A percentile compares a stretch with the other conserved stretches of the same genome.
Conservation (phyloP, 345 rosid genomes). For the Ceriops decandra region DNA sequence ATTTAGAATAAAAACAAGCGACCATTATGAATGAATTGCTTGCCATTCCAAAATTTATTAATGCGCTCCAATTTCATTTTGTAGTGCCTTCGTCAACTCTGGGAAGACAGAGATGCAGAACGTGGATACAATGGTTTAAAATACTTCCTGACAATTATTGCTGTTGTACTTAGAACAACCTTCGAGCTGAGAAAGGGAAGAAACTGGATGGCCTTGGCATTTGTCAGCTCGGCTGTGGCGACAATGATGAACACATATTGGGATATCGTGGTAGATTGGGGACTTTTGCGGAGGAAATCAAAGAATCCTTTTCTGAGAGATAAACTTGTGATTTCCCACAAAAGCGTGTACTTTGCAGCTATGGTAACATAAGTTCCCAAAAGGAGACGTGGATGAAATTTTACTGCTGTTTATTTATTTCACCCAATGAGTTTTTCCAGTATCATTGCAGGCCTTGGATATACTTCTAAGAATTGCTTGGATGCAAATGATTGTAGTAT, state of each 20-base stretch:
- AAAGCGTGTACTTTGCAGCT: slow-evolving; percentile 59
- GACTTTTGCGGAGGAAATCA: slow-evolving; percentile 61
- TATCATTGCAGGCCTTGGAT: slow-evolving; percentile 41
- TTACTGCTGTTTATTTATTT: not conserved
- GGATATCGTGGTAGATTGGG: slow-evolving; percentile 77
- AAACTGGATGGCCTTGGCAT: slow-evolving; percentile 56
- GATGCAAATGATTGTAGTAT: slow-evolving; percentile 63
- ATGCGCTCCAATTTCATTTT: not conserved
- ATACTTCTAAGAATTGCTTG: slow-evolving; percentile 54
- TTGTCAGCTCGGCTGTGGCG: slow-evolving; percentile 57
- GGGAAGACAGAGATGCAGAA: slow-evolving; percentile 50
- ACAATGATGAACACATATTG: slow-evolving; percentile 48
- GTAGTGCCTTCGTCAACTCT: slow-evolving; percentile 58
- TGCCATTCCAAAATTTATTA: too few species aligned
- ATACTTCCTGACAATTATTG: slow-evolving; percentile 59
- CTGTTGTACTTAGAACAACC: slow-evolving; percentile 54
- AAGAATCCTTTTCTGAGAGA: slow-evolving; percentile 58
- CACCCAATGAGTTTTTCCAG: slow-evolving; percentile 1
- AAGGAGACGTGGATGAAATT: not conserved
- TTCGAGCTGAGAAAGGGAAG: slow-evolving; percentile 53
- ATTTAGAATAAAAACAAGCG: too few species aligned
- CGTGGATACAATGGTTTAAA: slow-evolving; percentile 60
- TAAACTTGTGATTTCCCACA: slow-evolving; percentile 54
- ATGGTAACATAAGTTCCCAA: slow-evolving; percentile 41
- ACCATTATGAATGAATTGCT: too few species aligned